Conservation (phyloP, 306 rosid species). For the Quercus gilva region DNA sequence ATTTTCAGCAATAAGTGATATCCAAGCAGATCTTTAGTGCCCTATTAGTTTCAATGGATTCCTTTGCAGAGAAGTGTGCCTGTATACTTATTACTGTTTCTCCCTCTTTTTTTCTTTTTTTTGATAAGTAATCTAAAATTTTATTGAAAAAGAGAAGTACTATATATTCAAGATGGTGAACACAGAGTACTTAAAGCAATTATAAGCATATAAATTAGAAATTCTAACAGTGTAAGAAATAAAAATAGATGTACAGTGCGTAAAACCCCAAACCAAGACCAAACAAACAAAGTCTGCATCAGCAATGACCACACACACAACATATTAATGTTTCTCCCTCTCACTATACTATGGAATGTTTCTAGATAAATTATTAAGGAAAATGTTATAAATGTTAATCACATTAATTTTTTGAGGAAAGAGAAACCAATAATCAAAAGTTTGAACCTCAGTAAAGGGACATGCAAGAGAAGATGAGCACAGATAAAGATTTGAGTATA, state of each 20-base stretch:
- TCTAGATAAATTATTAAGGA: not conserved
- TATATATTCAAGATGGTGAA: too few relatives aligned
- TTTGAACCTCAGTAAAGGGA: constrained; percentile 16
- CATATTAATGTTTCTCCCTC: not conserved
- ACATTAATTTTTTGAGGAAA: not conserved
- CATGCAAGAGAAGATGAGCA: not conserved
- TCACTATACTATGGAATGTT: not conserved
- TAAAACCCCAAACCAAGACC: too few relatives aligned
- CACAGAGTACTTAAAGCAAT: too few relatives aligned
- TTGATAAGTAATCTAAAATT: too few relatives aligned
- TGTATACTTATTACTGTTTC: not conserved
- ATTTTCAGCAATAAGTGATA: too few relatives aligned
- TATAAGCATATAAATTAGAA: too few relatives aligned
- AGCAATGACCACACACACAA: too few relatives aligned
- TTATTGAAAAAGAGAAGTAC: too few relatives aligned
- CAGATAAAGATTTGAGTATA: constrained; percentile 5
- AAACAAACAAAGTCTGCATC: too few relatives aligned
- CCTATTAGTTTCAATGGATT: not conserved
- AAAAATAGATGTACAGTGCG: too few relatives aligned
- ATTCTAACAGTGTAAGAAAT: too few relatives aligned
- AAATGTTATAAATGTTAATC: not conserved
- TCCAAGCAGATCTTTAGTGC: not conserved
- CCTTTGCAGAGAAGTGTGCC: not conserved
- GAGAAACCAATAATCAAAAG: constrained; percentile 3
- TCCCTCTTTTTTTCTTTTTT: not conserved